Conservation (phyloP, 495 filamentous ascomycete species). For the Hypomontagnella monticulosa region DNA sequence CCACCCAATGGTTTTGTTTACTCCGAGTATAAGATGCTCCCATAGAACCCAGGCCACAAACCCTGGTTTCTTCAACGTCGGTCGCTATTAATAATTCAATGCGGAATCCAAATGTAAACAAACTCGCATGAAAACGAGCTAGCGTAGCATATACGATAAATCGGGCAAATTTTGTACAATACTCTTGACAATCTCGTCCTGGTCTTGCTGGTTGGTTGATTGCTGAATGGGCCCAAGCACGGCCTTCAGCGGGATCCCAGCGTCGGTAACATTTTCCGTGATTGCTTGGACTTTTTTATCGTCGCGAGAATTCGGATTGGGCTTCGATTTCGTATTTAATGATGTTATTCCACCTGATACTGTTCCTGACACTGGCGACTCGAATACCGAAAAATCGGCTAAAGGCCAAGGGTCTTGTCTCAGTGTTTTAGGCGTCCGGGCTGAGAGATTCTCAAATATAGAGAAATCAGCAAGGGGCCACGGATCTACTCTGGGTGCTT, state of each 20-base stretch:
- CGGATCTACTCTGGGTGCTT: constrained; percentile 11
- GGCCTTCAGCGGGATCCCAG: constrained; percentile 3
- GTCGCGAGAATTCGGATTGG: constrained; percentile 10
- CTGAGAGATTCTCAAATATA: constrained; percentile 21
- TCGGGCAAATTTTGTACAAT: constrained; percentile 59
- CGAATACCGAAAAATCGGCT: constrained; percentile 53
- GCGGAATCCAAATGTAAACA: constrained; percentile 10
- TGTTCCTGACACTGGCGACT: constrained; percentile 30
- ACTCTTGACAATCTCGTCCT: constrained; percentile 48
- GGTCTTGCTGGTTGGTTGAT: constrained; percentile 37
- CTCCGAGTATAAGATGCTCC: constrained; percentile 13
- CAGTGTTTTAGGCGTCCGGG: constrained; percentile 16
- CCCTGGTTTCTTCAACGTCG: background rate
- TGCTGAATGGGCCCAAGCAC: constrained; percentile 33
- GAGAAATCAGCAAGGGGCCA: constrained; percentile 37
- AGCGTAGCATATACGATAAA: constrained; percentile 64
- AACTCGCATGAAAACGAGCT: constrained; percentile 6
- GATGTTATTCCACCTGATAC: constrained; percentile 3
- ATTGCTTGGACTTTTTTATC: constrained; percentile 2
- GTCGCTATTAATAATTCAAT: constrained; percentile 16
- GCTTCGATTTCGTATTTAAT: constrained; percentile 7
- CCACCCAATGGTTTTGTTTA: constrained; percentile 28
- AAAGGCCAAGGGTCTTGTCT: constrained; percentile 47
- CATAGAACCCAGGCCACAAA: constrained; percentile 8
- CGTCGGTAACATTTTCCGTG: background rate